phyloP scores from a whole-genome alignment of 805 yeast species.

The Schwanniomyces yamadae region DNA sequence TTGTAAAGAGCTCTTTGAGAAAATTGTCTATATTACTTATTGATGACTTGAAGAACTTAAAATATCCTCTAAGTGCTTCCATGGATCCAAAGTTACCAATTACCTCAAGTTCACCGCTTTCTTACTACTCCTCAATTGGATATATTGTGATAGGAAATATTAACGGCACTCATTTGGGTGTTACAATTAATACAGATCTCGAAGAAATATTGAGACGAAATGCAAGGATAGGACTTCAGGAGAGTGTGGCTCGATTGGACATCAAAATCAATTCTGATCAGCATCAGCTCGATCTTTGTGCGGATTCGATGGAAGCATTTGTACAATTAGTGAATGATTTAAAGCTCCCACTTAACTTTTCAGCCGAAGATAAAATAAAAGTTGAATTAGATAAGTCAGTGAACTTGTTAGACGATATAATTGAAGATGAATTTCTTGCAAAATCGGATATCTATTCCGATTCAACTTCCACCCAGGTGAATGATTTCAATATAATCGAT shows the following conservation, averaged over 20 bases:
- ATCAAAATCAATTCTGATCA: slow-evolving; percentile 50
- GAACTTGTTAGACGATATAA: slow-evolving; percentile 43
- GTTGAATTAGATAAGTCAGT: slow-evolving; percentile 30
- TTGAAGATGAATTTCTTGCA: slow-evolving; percentile 29
- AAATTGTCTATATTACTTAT: slow-evolving; percentile 54
- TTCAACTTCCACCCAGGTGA: neutral
- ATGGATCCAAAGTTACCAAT: slow-evolving; percentile 5
- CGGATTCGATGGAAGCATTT: slow-evolving; percentile 79
- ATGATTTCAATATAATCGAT: slow-evolving; percentile 13
- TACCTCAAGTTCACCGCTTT: slow-evolving; percentile 27
- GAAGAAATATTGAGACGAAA: slow-evolving; percentile 17
- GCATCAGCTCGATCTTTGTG: slow-evolving; percentile 60
- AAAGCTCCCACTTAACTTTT: slow-evolving; percentile 62
- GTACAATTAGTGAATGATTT: slow-evolving; percentile 67
- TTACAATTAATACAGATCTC: slow-evolving; percentile 25
- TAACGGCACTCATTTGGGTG: slow-evolving; percentile 37
- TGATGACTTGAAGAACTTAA: slow-evolving; percentile 49
- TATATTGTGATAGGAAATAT: slow-evolving; percentile 52
- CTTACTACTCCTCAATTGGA: slow-evolving; percentile 47
- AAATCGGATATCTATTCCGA: slow-evolving; percentile 21
- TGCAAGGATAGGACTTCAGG: slow-evolving; percentile 18
- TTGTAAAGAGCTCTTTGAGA: slow-evolving; percentile 47
- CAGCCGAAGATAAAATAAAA: slow-evolving; percentile 59
- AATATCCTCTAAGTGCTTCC: neutral
- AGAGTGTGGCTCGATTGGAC: slow-evolving; percentile 32